phyloP scores from a whole-genome alignment of 2,329 filamentous ascomycete species.

The Colletotrichum truncatum region DNA sequence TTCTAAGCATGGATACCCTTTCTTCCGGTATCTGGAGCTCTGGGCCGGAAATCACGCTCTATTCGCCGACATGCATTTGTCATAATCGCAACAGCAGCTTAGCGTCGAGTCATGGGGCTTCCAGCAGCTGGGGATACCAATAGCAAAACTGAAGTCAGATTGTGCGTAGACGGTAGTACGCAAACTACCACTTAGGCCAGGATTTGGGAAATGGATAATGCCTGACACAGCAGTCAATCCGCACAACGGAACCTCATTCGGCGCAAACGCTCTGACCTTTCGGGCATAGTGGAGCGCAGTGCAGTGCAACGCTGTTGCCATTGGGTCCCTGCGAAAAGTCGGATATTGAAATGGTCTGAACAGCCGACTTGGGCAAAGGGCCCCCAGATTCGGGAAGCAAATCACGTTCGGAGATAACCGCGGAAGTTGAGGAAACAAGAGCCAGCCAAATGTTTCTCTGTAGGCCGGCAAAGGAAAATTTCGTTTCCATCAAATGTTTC shows the following conservation, averaged over 20 bases:
- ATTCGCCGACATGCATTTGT: neutral
- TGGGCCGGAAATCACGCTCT: neutral
- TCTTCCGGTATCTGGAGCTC: neutral
- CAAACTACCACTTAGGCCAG: neutral
- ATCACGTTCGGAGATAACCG: conserved; percentile 4
- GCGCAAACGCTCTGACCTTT: conserved; percentile 22
- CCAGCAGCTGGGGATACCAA: neutral
- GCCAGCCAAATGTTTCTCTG: conserved; percentile 7
- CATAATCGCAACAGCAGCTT: neutral
- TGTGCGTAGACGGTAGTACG: conserved; percentile 4
- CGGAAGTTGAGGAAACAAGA: conserved; percentile 5
- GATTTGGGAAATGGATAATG: conserved; percentile 17
- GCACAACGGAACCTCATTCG: conserved; percentile 7
- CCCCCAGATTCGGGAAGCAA: neutral
- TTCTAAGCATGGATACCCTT: neutral
- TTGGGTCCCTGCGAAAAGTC: conserved; percentile 4
- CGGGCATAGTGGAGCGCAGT: conserved; percentile 9
- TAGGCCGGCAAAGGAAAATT: neutral
- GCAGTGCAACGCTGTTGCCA: conserved; percentile 16
- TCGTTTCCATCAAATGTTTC: conserved; percentile 30
- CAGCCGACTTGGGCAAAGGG: neutral
- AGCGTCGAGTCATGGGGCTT: neutral
- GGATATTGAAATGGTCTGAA: conserved; percentile 3
- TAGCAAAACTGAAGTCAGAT: neutral
- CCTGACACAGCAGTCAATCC: conserved; percentile 14